phyloP scores from a whole-genome alignment of 225 moss, liverwort and hornwort genomes.

The Asterella californica region DNA sequence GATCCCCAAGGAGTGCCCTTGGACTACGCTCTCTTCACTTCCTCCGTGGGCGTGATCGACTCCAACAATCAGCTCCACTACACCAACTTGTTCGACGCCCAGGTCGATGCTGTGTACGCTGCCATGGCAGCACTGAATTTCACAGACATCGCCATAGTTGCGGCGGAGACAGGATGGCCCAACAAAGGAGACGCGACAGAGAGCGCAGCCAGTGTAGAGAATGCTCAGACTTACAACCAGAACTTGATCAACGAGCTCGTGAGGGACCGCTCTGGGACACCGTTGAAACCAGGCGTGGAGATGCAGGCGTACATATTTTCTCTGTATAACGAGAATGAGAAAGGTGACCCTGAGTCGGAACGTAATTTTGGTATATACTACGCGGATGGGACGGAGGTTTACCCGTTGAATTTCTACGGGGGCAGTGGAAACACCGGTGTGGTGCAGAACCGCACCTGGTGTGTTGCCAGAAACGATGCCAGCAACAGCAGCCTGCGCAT shows the following conservation, averaged over 20 bases:
- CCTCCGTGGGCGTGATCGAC: constrained; percentile 48
- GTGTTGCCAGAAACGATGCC: constrained; percentile 54
- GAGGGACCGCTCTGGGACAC: constrained; percentile 48
- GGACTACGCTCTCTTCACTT: constrained; percentile 69
- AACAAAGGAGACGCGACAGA: constrained; percentile 51
- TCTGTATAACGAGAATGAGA: constrained; percentile 63
- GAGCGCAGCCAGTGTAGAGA: constrained; percentile 44
- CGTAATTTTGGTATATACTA: constrained; percentile 71
- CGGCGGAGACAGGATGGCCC: constrained; percentile 86
- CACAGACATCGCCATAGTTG: constrained; percentile 50
- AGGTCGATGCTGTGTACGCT: constrained; percentile 70
- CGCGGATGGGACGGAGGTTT: constrained; percentile 52
- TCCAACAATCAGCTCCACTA: constrained; percentile 51
- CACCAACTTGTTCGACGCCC: constrained; percentile 71
- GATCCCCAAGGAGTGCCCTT: constrained; percentile 47
- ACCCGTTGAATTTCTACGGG: constrained; percentile 64
- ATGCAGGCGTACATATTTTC: constrained; percentile 60
- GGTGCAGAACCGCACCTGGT: constrained; percentile 58
- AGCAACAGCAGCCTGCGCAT: constrained; percentile 55
- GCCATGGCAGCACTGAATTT: constrained; percentile 60
- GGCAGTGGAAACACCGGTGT: constrained; percentile 8
- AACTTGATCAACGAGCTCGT: constrained; percentile 62
- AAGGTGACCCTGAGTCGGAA: constrained; percentile 49
- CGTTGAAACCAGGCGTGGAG: constrained; percentile 37
- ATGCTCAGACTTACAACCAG: constrained; percentile 61